Conservation (phyloP, 2,329 filamentous ascomycete species). For the Shiraia bambusicola region DNA sequence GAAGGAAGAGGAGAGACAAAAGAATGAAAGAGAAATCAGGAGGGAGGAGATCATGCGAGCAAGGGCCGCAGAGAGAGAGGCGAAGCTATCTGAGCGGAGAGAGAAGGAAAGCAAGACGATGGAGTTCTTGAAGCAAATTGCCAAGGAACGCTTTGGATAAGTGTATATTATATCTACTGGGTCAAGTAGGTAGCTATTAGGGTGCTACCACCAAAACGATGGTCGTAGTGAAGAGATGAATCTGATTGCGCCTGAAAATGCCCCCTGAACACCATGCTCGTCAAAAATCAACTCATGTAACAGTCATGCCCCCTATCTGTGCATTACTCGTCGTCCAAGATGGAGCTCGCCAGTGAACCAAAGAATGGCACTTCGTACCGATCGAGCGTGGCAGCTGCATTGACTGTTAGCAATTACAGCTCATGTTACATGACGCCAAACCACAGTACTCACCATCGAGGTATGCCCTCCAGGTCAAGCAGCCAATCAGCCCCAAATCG, state of each 20-base stretch:
- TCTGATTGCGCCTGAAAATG: slow-evolving; percentile 2
- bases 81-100: slow-evolving; percentile 67
- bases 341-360: slow-evolving; percentile 79
- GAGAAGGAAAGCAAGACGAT: slow-evolving; percentile 83
- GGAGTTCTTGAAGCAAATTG: slow-evolving; percentile 75
- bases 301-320: not conserved
- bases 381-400: slow-evolving; percentile 60
- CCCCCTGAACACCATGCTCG: slow-evolving; percentile 12
- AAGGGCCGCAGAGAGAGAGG: slow-evolving; percentile 75
- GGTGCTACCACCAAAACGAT: not conserved
- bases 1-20: slow-evolving; percentile 66
- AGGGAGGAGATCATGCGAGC: slow-evolving; percentile 79
- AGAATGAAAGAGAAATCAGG: slow-evolving; percentile 79
- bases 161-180: not conserved
- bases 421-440: too few relatives aligned
- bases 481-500: slow-evolving; percentile 75
- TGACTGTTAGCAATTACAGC: not conserved
- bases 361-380: slow-evolving; percentile 87
- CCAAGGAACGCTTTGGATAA: slow-evolving; percentile 65
- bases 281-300: not conserved
- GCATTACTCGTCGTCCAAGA: slow-evolving; percentile 78
- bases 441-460: slow-evolving; percentile 75
- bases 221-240: not conserved
- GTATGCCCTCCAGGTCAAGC: slow-evolving; percentile 78
- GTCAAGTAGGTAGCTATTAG: not conserved